A percentile compares a stretch with the other conserved stretches of the same genome.
These are phyloP conservation scores for Jamesozyma piceae DNA, from an alignment of 805 yeast species.

Conservation along the genomic window DNA sequence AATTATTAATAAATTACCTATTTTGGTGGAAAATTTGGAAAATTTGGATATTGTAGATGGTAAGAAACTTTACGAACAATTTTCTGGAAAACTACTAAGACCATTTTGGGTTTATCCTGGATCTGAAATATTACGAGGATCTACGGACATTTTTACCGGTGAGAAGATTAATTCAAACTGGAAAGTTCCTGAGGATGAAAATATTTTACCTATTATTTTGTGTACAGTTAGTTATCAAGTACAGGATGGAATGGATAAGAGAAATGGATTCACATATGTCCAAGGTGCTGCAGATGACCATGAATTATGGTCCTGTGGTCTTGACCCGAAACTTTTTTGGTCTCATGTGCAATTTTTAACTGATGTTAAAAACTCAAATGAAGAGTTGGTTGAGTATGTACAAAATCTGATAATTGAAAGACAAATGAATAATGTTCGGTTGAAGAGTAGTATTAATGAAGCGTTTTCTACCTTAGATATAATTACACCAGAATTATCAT, in stretches of 20 bases:
- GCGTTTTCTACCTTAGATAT: conserved; percentile 11
- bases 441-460: conserved; percentile 5
- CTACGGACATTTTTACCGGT: conserved; percentile 25
- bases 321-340: conserved; percentile 57
- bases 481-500: conserved; percentile 14
- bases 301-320: conserved; percentile 64
- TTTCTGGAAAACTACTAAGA: conserved; percentile 42
- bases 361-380: conserved; percentile 24
- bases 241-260: conserved; percentile 46
- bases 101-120: conserved; percentile 69
- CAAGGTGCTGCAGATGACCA: conserved; percentile 96
- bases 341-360: conserved; percentile 25
- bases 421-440: neutral
- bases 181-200: conserved; percentile 28
- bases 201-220: conserved; percentile 38
- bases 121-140: conserved; percentile 16
- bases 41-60: conserved; percentile 34
- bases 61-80: conserved; percentile 23
- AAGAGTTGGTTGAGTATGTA: conserved; percentile 19
- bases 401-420: conserved; percentile 2
- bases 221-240: conserved; percentile 56
- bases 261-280: conserved; percentile 50
- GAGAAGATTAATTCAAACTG: conserved; percentile 25
- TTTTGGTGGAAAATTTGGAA: conserved; percentile 38
- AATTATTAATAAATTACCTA: conserved; percentile 41